phyloP scores from a whole-genome alignment of 352 stramenopile genomes.

The Pilasporangium apinafurcum region DNA sequence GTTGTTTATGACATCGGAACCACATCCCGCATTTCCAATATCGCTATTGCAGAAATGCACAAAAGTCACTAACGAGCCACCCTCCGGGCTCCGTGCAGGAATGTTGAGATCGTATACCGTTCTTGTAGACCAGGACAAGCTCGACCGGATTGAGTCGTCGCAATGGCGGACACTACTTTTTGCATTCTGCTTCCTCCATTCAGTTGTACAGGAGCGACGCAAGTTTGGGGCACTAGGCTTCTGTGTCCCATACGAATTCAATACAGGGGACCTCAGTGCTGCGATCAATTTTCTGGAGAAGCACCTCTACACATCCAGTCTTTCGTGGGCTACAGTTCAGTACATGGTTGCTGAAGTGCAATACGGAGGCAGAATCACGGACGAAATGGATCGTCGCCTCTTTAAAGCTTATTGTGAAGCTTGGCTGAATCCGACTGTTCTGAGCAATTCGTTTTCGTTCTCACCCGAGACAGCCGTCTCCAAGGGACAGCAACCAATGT shows the following conservation, averaged over 20 bases:
- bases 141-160: constrained; percentile 60
- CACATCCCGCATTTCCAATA: constrained; percentile 57
- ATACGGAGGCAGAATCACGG: constrained; percentile 77
- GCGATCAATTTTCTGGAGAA: constrained; percentile 65
- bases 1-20: constrained; percentile 70
- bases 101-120: constrained; percentile 68
- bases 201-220: constrained; percentile 61
- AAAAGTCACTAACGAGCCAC: constrained; percentile 79
- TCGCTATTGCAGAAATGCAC: constrained; percentile 52
- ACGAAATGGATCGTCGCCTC: constrained; percentile 68
- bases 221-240: constrained; percentile 79
- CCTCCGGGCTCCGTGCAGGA: constrained; percentile 54
- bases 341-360: constrained; percentile 83
- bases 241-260: constrained; percentile 76
- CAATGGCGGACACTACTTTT: constrained; percentile 67
- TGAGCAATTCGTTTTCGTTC: constrained; percentile 61
- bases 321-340: constrained; percentile 69
- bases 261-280: constrained; percentile 58
- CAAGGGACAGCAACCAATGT: constrained; percentile 16
- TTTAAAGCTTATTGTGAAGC: constrained; percentile 72
- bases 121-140: constrained; percentile 74
- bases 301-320: constrained; percentile 52
- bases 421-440: constrained; percentile 60
- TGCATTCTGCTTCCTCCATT: constrained; percentile 71
- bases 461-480: constrained; percentile 47